These are phyloP conservation scores for Verticillium isaacii DNA, from an alignment of 2,329 filamentous ascomycete species.

Conservation along the genomic window DNA sequence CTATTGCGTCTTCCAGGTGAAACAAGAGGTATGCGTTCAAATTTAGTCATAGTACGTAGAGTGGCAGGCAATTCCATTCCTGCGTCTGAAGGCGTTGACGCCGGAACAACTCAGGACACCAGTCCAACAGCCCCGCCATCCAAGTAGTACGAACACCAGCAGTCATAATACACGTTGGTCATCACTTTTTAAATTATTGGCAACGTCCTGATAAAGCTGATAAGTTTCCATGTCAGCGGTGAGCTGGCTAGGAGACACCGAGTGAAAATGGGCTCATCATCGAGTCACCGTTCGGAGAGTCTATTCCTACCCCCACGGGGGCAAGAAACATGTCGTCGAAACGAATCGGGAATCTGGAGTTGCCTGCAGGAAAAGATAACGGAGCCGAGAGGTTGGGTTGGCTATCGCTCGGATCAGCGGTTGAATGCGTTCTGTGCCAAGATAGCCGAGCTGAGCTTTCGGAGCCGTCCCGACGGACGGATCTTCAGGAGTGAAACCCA, in stretches of 20 bases:
- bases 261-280: not conserved
- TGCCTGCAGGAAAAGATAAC: not conserved
- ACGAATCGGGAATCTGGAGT: not conserved
- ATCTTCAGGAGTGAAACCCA: not conserved
- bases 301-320: not conserved
- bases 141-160: not conserved
- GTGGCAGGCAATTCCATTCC: too few relatives aligned
- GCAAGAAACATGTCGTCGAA: not conserved
- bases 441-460: not conserved
- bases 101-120: too few relatives aligned
- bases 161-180: not conserved
- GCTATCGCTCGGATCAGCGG: not conserved
- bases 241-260: not conserved
- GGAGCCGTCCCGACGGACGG: not conserved
- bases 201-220: not conserved
- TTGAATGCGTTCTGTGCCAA: not conserved
- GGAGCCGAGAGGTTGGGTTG: not conserved
- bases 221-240: not conserved
- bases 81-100: too few relatives aligned
- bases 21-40: too few relatives aligned
- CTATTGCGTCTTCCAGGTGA: too few relatives aligned
- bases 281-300: not conserved
- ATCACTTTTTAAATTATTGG: not conserved
- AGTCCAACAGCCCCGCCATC: not conserved
- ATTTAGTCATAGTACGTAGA: too few relatives aligned